Percentiles rank a stretch among this genome's conserved stretches.
These are phyloP conservation scores for Antitrichia curtipendula DNA, from an alignment of 225 moss, liverwort and hornwort species.

Conservation along the genomic window DNA sequence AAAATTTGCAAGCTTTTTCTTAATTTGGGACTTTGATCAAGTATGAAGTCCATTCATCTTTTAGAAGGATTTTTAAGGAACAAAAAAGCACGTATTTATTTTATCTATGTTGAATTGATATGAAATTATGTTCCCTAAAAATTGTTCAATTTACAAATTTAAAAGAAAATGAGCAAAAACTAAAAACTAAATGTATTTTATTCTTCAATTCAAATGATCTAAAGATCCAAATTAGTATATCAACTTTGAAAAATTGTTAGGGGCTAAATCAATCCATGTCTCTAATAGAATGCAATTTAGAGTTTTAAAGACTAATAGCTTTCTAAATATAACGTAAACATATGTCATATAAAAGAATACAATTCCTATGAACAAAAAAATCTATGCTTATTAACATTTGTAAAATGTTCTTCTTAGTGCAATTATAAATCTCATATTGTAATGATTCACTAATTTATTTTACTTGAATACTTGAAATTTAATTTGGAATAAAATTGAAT, in stretches of 20 bases:
- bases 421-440: not conserved
- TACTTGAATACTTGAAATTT: accelerated
- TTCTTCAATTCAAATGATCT: not conserved
- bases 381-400: accelerated
- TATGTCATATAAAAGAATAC: not conserved
- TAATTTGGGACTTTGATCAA: not conserved
- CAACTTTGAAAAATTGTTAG: too few species aligned
- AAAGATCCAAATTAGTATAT: not conserved
- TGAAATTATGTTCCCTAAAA: not conserved
- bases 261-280: not conserved
- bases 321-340: not conserved
- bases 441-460: not conserved
- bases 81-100: not conserved
- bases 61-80: not conserved
- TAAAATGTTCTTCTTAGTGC: accelerated
- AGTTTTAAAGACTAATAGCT: not conserved
- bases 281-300: not conserved
- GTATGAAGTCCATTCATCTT: not conserved
- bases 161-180: not conserved
- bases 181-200: not conserved
- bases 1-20: not conserved
- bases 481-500: not conserved
- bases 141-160: not conserved
- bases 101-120: accelerated
- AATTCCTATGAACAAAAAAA: not conserved